phyloP scores from a whole-genome alignment of 345 rosid genomes.

The Kandelia obovata region DNA sequence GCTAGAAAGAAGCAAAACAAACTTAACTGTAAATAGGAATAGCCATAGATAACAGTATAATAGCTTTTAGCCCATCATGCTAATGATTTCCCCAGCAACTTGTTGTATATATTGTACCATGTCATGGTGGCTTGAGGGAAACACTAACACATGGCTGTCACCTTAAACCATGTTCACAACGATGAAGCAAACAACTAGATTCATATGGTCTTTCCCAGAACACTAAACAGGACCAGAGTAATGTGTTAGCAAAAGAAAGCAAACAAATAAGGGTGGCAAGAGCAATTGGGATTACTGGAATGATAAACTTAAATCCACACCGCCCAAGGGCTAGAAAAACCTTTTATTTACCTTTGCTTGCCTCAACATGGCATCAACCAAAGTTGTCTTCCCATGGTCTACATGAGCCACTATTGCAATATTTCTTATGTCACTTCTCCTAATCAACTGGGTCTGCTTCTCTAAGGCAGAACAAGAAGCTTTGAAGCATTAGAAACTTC shows the following conservation, averaged over 20 bases:
- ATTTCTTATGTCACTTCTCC: slow-evolving; percentile 79
- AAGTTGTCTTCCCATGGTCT: slow-evolving; percentile 95
- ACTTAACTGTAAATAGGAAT: too few species aligned
- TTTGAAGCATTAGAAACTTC: neutral
- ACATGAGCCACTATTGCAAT: slow-evolving; percentile 97
- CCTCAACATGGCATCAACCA: slow-evolving; percentile 94
- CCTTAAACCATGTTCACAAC: too few species aligned
- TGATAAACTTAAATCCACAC: neutral
- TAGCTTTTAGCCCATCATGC: too few species aligned
- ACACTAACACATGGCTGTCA: too few species aligned
- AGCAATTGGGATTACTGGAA: neutral
- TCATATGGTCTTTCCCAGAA: neutral
- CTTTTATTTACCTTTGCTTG: slow-evolving; percentile 68
- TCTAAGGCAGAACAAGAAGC: slow-evolving; percentile 37
- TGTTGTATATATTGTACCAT: too few species aligned
- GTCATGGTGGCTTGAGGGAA: too few species aligned
- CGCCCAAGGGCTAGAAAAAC: neutral
- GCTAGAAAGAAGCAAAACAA: too few species aligned
- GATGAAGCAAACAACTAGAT: neutral
- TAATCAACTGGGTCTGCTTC: slow-evolving; percentile 65
- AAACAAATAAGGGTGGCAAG: neutral
- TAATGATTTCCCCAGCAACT: too few species aligned
- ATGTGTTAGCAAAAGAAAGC: neutral
- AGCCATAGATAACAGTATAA: too few species aligned
- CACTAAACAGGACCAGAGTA: neutral